Base-by-base conservation (phyloP, 2,329 filamentous ascomycete species). In the Cytospora schulzeri region DNA sequence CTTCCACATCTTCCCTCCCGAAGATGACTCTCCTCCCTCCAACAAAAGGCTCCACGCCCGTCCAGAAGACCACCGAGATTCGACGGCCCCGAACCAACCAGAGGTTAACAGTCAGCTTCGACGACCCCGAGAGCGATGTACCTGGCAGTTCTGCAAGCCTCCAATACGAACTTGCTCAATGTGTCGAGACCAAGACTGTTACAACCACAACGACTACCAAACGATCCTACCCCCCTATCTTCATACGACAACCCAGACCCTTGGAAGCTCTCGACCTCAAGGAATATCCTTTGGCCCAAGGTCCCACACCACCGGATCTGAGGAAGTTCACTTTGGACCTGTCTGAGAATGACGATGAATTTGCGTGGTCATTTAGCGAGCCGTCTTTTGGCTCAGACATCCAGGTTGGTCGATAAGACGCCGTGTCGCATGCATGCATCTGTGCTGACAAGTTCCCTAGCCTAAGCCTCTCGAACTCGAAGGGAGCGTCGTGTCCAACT, bases 151-250 rank as follows among this genome's bases (percentile, higher is more conserved):
- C 68, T 12, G 65, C 76, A 9, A 73, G 74, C 38, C 73, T 81
- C 61, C 83, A 85, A 70, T 83, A 88, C 69, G 83, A 86, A 68
- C 79, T 89, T 55, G 84, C 84, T 66, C 86, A 89, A 71, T 88
- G 85, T 69, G 84, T 89, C 72, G 87, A 89, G 76, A 89, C 86
- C 19, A 88, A 86, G 75, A 89, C 85, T 14, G 87, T 97, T 67
- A 97, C 93, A 1, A 97, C 94, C 0, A 97, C 93, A 0, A 97
- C 93, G 0, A 96, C 92, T 0, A 96, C 93, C 1, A 91, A 92
- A 69, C 88, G 76, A 83, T 92, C 77, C 77, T 96, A 95, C 69
- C 93, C 94, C 55, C 92, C 92, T n/a, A 81, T 97, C 64, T 82
- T 91, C 63, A 87, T 97, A 69, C 88, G 87, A 69, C 86, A 91